phyloP scores from a whole-genome alignment of 2,329 filamentous ascomycete genomes.

The Cytospora piceicola region DNA sequence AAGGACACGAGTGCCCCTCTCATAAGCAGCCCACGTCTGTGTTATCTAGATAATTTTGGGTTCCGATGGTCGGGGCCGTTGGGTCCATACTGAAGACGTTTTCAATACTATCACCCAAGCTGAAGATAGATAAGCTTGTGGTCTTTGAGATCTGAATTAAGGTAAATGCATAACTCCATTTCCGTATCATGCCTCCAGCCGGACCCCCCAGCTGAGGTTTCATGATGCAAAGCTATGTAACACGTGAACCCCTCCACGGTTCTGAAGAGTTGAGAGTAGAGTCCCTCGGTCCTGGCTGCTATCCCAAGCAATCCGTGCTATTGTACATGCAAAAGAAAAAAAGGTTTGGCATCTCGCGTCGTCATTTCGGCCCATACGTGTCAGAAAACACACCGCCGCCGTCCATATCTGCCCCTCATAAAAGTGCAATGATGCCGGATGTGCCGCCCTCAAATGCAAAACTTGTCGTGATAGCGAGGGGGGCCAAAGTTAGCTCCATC shows the following conservation, averaged over 20 bases:
- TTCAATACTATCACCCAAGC: neutral
- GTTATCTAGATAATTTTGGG: neutral
- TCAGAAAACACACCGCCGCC: neutral
- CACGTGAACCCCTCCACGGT: conserved; percentile 17
- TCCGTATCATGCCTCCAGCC: conserved; percentile 10
- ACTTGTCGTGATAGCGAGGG: conserved; percentile 7
- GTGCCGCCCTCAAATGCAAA: conserved; percentile 5
- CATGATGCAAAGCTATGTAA: conserved; percentile 19
- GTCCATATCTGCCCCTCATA: conserved; percentile 1
- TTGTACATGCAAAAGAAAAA: conserved; percentile 15
- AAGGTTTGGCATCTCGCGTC: conserved; percentile 1
- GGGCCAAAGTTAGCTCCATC: neutral
- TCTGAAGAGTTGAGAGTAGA: conserved; percentile 16
- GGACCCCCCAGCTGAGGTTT: conserved; percentile 14
- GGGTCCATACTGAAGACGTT: neutral
- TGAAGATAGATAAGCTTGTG: neutral
- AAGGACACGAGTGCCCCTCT: neutral
- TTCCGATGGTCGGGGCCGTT: neutral
- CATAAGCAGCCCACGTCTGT: neutral
- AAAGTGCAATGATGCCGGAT: conserved; percentile 8
- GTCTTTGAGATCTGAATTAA: neutral
- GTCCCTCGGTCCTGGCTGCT: conserved; percentile 11
- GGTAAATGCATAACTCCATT: conserved; percentile 14
- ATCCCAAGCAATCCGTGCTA: conserved; percentile 17
- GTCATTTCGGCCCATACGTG: neutral